Conservation (phyloP, 202 grass and related monocot genomes). For the Elaeis oleifera region DNA sequence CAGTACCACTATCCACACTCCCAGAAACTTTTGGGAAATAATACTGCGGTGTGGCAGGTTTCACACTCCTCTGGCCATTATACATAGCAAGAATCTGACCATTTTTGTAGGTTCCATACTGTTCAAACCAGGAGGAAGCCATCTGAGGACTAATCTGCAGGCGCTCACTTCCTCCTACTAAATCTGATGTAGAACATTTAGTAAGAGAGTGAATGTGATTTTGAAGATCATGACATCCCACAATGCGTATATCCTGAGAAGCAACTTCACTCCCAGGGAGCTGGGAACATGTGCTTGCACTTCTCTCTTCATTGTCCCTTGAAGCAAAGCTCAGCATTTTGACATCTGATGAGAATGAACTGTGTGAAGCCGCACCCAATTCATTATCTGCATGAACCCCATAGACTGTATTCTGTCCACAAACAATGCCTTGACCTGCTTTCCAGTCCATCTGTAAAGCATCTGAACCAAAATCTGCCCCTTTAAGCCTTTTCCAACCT, state of each 20-base stretch:
- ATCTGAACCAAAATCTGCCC: conserved; percentile 46
- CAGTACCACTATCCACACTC: conserved; percentile 45
- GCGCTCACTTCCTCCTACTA: conserved; percentile 50
- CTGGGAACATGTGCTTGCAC: conserved; percentile 31
- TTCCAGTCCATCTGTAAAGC: conserved; percentile 58
- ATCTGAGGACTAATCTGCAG: conserved; percentile 82
- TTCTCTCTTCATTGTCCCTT: conserved; percentile 60
- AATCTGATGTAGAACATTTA: conserved; percentile 31
- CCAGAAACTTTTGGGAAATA: conserved; percentile 54
- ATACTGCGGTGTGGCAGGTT: conserved; percentile 42
- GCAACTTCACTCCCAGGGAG: conserved; percentile 35
- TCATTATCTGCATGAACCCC: conserved; percentile 41
- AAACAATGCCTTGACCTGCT: conserved; percentile 44
- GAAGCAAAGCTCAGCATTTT: conserved; percentile 79
- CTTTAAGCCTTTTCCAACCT: conserved; percentile 51
- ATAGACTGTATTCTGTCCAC: conserved; percentile 34
- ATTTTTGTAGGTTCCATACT: conserved; percentile 66
- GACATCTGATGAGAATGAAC: conserved; percentile 57
- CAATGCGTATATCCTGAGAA: conserved; percentile 23
- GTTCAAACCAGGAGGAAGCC: conserved; percentile 87
- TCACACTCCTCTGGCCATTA: conserved; percentile 32
- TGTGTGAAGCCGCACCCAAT: conserved; percentile 31
- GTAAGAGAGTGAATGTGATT: conserved; percentile 37
- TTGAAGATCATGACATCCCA: conserved; percentile 37
- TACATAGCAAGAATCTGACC: conserved; percentile 49